A percentile compares a stretch with the other conserved stretches of the same genome.
Evolutionary conservation across 805 yeast species (phyloP).

Genomic region (Cyberlindnera sargentensis): DNA sequence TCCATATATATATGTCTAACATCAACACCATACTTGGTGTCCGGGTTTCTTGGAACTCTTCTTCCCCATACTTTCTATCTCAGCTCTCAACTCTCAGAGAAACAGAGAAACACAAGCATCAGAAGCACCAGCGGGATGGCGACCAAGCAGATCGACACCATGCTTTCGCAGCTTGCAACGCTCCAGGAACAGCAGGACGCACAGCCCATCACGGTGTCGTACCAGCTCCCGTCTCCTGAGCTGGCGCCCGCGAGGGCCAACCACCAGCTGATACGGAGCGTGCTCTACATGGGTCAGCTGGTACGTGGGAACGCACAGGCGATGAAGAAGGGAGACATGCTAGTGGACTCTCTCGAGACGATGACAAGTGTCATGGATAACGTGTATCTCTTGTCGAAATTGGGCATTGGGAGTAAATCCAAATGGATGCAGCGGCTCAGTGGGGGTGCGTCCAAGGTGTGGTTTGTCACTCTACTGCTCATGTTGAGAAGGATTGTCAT

Average conservation of each 20-base stretch:
- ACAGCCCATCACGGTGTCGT: neutral
- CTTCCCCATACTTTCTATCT: too few relatives aligned
- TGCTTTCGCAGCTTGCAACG: constrained; percentile 1
- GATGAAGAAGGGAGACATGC: constrained; percentile 4
- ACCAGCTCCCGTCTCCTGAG: neutral
- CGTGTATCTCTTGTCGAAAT: constrained; percentile 11
- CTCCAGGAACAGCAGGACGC: neutral
- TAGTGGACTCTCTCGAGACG: constrained; percentile 14
- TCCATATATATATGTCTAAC: too few relatives aligned
- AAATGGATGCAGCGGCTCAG: constrained; percentile 1
- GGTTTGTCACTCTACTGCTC: constrained; percentile 16
- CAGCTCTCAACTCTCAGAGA: too few relatives aligned
- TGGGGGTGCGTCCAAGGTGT: constrained; percentile 11
- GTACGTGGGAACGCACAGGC: constrained; percentile 4
- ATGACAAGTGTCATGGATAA: constrained; percentile 18
- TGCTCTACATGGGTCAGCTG: constrained; percentile 11
- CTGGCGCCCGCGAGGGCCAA: constrained; percentile 1
- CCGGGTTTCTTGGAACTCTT: too few relatives aligned
- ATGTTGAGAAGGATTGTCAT: constrained; percentile 4
- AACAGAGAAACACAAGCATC: too few relatives aligned
- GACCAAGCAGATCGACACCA: constrained; percentile 1
- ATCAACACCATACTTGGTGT: too few relatives aligned
- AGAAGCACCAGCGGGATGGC: neutral
- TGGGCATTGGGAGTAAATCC: constrained; percentile 8
- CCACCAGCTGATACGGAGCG: constrained; percentile 11